Evolutionary conservation across 2,329 filamentous ascomycete genomes (phyloP).

Genomic region (Plenodomus tracheiphilus): DNA sequence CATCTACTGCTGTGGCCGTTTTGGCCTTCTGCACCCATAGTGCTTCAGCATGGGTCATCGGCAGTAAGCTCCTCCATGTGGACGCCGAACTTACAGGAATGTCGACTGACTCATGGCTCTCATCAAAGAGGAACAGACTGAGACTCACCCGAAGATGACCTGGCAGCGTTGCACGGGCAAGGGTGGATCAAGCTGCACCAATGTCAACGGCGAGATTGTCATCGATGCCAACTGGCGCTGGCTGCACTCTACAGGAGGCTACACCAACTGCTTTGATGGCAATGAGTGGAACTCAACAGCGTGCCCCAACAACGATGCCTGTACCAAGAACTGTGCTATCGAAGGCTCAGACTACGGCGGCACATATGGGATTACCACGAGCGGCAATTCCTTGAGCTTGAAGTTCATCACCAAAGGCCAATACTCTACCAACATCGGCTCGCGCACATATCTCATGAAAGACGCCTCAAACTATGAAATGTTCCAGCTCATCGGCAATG

Average conservation of each 20-base stretch:
- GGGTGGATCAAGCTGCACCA: slow-evolving; percentile 38
- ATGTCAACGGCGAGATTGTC: slow-evolving; percentile 39
- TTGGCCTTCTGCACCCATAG: slow-evolving; percentile 28
- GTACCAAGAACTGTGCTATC: slow-evolving; percentile 41
- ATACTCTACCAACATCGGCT: slow-evolving; percentile 45
- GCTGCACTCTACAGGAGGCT: slow-evolving; percentile 47
- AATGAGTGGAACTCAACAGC: slow-evolving; percentile 46
- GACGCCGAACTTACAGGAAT: not conserved
- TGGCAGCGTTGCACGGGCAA: slow-evolving; percentile 47
- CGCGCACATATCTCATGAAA: slow-evolving; percentile 43
- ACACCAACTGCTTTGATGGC: slow-evolving; percentile 45
- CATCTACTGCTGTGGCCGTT: slow-evolving; percentile 21
- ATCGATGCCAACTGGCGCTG: slow-evolving; percentile 54
- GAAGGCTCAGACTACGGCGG: slow-evolving; percentile 48
- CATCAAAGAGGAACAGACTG: slow-evolving; percentile 31
- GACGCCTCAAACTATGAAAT: slow-evolving; percentile 37
- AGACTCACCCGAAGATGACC: slow-evolving; percentile 47
- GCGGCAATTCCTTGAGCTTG: slow-evolving; percentile 56
- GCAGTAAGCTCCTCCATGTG: slow-evolving; percentile 20
- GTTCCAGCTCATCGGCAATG: slow-evolving; percentile 41
- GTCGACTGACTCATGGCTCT: not conserved
- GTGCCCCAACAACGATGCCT: slow-evolving; percentile 39
- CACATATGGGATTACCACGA: slow-evolving; percentile 56
- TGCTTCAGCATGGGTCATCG: slow-evolving; percentile 41
- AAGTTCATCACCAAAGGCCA: slow-evolving; percentile 60